These are phyloP conservation scores for Russula emetica DNA, from an alignment of 768 basidiomycete species.

Conservation along the genomic window DNA sequence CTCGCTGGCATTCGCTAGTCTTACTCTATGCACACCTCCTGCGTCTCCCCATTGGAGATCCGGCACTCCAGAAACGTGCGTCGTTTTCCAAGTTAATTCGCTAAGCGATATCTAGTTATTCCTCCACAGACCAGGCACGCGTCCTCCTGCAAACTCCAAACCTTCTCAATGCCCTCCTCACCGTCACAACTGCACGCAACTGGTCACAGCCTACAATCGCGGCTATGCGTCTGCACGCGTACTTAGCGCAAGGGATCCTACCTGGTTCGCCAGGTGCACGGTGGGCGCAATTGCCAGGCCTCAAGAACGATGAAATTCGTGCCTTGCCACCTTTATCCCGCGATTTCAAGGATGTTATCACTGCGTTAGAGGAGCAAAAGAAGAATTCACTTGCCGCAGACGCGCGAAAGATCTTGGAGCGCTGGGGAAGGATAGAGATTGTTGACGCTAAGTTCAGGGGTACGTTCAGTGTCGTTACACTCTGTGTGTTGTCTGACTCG, in stretches of 20 bases:
- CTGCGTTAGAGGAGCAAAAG: slow-evolving; percentile 47
- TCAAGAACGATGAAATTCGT: slow-evolving; percentile 51
- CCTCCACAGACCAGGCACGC: slow-evolving; percentile 56
- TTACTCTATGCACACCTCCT: slow-evolving; percentile 85
- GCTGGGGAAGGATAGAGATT: slow-evolving; percentile 74
- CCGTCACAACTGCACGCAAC: slow-evolving; percentile 77
- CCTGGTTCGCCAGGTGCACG: slow-evolving; percentile 45
- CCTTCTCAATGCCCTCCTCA: slow-evolving; percentile 75
- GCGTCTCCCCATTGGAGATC: slow-evolving; percentile 51
- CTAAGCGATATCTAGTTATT: not conserved
- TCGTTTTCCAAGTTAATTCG: not conserved
- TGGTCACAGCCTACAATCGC: slow-evolving; percentile 81
- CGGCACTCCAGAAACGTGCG: slow-evolving; percentile 58
- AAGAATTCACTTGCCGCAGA: slow-evolving; percentile 46
- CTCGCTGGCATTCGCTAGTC: slow-evolving; percentile 54
- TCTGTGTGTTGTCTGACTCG: not conserved
- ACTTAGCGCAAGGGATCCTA: slow-evolving; percentile 77
- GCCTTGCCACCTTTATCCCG: slow-evolving; percentile 39
- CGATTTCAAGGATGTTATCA: slow-evolving; percentile 43
- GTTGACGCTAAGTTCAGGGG: slow-evolving; percentile 85
- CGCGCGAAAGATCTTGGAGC: slow-evolving; percentile 59
- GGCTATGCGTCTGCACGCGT: slow-evolving; percentile 78
- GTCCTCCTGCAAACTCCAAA: slow-evolving; percentile 69
- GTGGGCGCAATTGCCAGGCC: slow-evolving; percentile 76
- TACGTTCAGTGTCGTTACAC: slow-evolving; percentile 33